Percentiles rank a stretch among this genome's conserved stretches.
Conservation (phyloP, 768 basidiomycete genomes). For the Boletus patriciae region DNA sequence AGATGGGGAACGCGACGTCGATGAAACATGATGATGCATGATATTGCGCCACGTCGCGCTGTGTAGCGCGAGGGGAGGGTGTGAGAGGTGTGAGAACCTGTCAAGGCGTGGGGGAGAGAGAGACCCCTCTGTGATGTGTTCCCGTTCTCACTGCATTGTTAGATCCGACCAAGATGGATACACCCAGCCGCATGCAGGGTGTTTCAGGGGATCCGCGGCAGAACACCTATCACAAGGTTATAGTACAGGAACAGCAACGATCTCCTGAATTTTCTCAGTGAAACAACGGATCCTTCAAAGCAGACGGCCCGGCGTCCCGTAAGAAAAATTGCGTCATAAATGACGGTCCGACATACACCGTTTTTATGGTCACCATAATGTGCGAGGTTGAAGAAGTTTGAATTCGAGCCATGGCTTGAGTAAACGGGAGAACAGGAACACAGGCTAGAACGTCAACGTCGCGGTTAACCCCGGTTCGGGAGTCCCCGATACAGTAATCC, state of each 20-base stretch:
- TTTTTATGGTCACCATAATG: background rate
- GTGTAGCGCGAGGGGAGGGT: no score
- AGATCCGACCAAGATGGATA: background rate
- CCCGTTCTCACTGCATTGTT: background rate
- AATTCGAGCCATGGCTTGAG: background rate
- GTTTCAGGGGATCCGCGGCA: background rate
- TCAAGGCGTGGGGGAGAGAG: background rate
- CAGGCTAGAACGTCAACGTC: no score
- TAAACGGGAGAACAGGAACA: no score
- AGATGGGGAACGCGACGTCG: constrained; percentile 44
- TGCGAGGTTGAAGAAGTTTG: background rate
- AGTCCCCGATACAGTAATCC: no score
- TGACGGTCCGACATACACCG: no score
- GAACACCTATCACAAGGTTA: background rate
- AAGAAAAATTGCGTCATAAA: background rate
- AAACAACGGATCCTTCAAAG: background rate
- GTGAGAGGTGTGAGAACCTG: no score
- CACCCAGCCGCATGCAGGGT: no score
- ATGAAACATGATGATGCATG: constrained; percentile 37
- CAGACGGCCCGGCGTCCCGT: no score
- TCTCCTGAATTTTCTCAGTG: background rate
- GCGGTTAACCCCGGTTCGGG: no score
- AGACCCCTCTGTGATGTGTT: background rate
- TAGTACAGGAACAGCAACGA: background rate
- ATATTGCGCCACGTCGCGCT: constrained; percentile 58